Evolutionary conservation across 805 yeast species (phyloP).

Genomic region (Monosporozyma aquatica): DNA sequence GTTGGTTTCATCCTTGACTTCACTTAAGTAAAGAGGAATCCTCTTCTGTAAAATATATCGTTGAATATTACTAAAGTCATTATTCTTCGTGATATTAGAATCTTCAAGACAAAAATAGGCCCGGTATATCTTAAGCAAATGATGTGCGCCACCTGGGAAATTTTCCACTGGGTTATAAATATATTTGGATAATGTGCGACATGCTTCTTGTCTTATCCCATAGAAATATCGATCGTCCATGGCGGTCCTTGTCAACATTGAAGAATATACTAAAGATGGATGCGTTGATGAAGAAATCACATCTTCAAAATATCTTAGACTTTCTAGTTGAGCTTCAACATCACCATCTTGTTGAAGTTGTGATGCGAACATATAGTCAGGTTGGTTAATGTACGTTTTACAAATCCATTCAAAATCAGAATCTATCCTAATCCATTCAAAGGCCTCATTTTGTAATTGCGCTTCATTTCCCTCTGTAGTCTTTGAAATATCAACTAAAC

Average conservation of each 20-base stretch:
- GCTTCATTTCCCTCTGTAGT: slow-evolving; percentile 30
- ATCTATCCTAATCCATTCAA: slow-evolving; percentile 97
- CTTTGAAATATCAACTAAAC: slow-evolving; percentile 57
- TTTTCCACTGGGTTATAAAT: slow-evolving; percentile 36
- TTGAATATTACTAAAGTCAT: slow-evolving; percentile 68
- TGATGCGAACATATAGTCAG: slow-evolving; percentile 90
- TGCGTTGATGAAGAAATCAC: slow-evolving; percentile 34
- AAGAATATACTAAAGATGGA: slow-evolving; percentile 59
- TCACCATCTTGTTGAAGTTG: slow-evolving; percentile 92
- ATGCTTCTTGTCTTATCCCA: slow-evolving; percentile 85
- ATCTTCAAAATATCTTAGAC: slow-evolving; percentile 62
- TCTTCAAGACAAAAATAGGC: slow-evolving; percentile 62
- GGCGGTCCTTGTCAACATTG: slow-evolving; percentile 67
- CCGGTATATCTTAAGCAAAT: slow-evolving; percentile 62
- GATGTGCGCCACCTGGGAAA: slow-evolving; percentile 49
- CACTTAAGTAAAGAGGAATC: slow-evolving; percentile 53
- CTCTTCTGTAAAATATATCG: slow-evolving; percentile 61
- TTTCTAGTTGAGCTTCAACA: slow-evolving; percentile 88
- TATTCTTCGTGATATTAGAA: slow-evolving; percentile 62
- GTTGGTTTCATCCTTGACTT: slow-evolving; percentile 53
- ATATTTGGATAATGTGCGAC: slow-evolving; percentile 60
- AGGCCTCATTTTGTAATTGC: slow-evolving; percentile 58
- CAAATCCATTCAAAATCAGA: slow-evolving; percentile 98
- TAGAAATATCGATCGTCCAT: slow-evolving; percentile 80
- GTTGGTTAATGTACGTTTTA: slow-evolving; percentile 68